These are phyloP conservation scores for Astrephomene gubernaculifera DNA, from an alignment of 139 green algal species.

Conservation along the genomic window DNA sequence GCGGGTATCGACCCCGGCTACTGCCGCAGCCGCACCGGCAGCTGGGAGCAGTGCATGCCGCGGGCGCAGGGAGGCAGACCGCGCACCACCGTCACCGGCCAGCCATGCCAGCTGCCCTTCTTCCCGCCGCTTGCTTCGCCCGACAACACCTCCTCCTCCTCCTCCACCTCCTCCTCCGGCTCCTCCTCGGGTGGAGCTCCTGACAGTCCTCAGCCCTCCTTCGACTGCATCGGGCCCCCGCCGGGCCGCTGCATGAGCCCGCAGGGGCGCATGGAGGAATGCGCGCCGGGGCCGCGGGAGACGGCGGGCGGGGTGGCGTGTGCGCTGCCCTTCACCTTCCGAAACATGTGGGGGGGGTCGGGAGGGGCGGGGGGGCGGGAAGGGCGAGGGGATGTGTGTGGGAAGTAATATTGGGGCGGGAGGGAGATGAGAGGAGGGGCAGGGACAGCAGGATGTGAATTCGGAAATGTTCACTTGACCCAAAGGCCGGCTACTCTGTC, in stretches of 20 bases:
- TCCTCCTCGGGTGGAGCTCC: not conserved
- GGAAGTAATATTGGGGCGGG: no score
- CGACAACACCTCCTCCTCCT: no score
- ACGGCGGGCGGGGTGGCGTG: not conserved
- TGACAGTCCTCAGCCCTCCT: not conserved
- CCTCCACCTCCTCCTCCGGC: not conserved
- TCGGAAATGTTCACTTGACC: no score
- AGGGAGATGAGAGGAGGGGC: no score
- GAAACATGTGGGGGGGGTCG: conserved; percentile 1
- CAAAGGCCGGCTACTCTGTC: no score
- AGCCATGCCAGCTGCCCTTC: conserved; percentile 38
- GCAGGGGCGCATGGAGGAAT: conserved; percentile 29
- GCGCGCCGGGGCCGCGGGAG: not conserved
- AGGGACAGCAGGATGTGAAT: no score
- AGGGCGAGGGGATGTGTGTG: not conserved
- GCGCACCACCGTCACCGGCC: conserved; percentile 31
- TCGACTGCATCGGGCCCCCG: conserved; percentile 25
- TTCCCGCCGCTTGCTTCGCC: no score
- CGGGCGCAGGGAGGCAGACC: conserved; percentile 16
- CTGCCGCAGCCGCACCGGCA: conserved; percentile 22
- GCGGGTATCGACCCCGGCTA: conserved; percentile 20
- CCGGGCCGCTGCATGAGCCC: conserved; percentile 31
- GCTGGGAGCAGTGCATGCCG: conserved; percentile 43
- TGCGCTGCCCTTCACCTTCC: conserved; percentile 30
- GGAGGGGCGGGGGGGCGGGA: not conserved